Conservation (phyloP, 257 asterid genomes). For the Ilex asprella region DNA sequence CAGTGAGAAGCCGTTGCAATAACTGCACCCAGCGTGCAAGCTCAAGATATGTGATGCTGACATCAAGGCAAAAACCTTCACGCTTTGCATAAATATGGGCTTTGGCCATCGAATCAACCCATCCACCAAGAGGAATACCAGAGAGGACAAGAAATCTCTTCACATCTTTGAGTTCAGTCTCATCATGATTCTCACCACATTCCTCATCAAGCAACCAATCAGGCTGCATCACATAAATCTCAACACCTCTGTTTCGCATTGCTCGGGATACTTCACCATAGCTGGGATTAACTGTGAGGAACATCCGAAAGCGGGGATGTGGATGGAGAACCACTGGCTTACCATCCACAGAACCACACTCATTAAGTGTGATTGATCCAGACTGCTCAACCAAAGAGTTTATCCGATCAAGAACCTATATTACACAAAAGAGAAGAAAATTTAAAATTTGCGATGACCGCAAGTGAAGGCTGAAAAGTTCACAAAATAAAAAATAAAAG, state of each 20-base stretch:
- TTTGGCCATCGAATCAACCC: slow-evolving; percentile 77
- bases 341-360: slow-evolving; percentile 90
- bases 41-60: slow-evolving; percentile 72
- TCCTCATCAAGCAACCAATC: slow-evolving; percentile 43
- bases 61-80: slow-evolving; percentile 54
- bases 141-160: slow-evolving; percentile 62
- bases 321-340: slow-evolving; percentile 79
- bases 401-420: slow-evolving; percentile 95
- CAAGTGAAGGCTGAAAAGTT: too few relatives aligned
- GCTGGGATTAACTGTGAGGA: slow-evolving; percentile 84
- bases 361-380: slow-evolving; percentile 89
- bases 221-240: slow-evolving; percentile 75
- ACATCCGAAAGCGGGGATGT: slow-evolving; percentile 88
- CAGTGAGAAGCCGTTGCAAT: slow-evolving; percentile 60
- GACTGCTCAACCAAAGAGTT: slow-evolving; percentile 98
- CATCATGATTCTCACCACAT: slow-evolving; percentile 24
- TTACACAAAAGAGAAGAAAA: slow-evolving; percentile 9
- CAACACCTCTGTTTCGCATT: slow-evolving; percentile 97
- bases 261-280: slow-evolving; percentile 97
- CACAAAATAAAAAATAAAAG: neutral
- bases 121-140: slow-evolving; percentile 67
- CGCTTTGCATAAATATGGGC: slow-evolving; percentile 72
- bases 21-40: slow-evolving; percentile 92
- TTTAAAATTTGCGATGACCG: neutral
- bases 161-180: slow-evolving; percentile 61